Conservation (phyloP, 192 early-diverging fungal species). For the Entophlyctis luteolus region DNA sequence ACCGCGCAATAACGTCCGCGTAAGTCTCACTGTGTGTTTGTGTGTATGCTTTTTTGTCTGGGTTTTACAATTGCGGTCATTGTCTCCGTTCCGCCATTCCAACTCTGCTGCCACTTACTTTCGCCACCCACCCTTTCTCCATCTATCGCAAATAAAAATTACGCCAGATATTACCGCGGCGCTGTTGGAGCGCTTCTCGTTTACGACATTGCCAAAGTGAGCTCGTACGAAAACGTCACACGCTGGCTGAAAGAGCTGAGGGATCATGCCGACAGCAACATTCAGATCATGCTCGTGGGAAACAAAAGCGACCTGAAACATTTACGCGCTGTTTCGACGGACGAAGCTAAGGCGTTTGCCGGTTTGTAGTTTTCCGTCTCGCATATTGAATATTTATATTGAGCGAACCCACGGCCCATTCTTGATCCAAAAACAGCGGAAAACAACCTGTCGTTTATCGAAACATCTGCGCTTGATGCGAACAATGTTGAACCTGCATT, state of each 20-base stretch:
- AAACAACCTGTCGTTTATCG: slow-evolving; percentile 93
- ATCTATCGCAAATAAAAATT: no score
- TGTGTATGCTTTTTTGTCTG: background rate
- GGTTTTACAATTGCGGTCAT: no score
- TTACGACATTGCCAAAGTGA: slow-evolving; percentile 96
- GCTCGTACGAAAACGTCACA: slow-evolving; percentile 91
- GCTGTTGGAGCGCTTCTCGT: slow-evolving; percentile 95
- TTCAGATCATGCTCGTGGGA: slow-evolving; percentile 98
- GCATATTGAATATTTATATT: background rate
- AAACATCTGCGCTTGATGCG: slow-evolving; percentile 94
- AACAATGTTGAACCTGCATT: slow-evolving; percentile 96
- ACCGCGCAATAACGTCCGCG: slow-evolving; percentile 55
- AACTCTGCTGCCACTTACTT: no score
- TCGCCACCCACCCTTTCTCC: no score
- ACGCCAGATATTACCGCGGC: slow-evolving; percentile 32
- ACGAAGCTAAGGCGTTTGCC: slow-evolving; percentile 97
- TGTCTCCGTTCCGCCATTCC: no score
- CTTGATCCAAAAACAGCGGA: slow-evolving; percentile 52
- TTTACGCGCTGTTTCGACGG: slow-evolving; percentile 90
- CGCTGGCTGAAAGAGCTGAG: slow-evolving; percentile 96
- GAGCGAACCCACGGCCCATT: no score
- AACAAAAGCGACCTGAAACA: slow-evolving; percentile 99
- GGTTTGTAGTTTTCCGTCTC: slow-evolving; percentile 38
- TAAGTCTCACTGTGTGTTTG: slow-evolving; percentile 30
- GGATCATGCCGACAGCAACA: slow-evolving; percentile 74